Evolutionary conservation across 768 basidiomycete species (phyloP).

Genomic region (Termitomyces sp.): DNA sequence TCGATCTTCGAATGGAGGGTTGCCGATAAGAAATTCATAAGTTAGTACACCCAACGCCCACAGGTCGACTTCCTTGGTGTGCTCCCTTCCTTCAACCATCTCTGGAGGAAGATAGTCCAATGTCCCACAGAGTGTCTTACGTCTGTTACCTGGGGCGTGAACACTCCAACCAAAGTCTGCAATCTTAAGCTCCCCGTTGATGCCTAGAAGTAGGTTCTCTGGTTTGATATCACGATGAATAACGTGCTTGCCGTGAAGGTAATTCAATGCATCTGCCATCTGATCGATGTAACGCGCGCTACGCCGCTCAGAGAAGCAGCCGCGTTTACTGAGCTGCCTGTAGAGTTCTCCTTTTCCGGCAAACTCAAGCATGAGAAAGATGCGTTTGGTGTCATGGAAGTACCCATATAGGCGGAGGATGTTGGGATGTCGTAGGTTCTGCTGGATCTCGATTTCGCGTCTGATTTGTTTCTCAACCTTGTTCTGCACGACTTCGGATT

Average conservation of each 20-base stretch:
- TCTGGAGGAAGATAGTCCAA: conserved; percentile 96
- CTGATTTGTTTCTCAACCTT: conserved; percentile 96
- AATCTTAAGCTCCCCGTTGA: conserved; percentile 97
- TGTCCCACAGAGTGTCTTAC: conserved; percentile 92
- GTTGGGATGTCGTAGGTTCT: conserved; percentile 92
- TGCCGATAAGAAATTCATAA: conserved; percentile 90
- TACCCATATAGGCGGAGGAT: conserved; percentile 93
- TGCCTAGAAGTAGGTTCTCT: conserved; percentile 89
- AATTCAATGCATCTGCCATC: conserved; percentile 93
- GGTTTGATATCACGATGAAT: conserved; percentile 99
- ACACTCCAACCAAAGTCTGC: conserved; percentile 99
- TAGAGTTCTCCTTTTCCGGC: conserved; percentile 97
- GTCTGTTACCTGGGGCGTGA: conserved; percentile 86
- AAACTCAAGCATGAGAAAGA: conserved; percentile 98
- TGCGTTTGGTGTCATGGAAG: conserved; percentile 97
- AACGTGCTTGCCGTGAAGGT: conserved; percentile 93
- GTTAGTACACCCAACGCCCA: conserved; percentile 98
- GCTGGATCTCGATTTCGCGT: conserved; percentile 97
- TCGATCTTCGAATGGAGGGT: conserved; percentile 78
- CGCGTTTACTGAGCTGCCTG: conserved; percentile 85
- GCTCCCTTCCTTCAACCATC: conserved; percentile 93
- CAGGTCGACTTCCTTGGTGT: conserved; percentile 86
- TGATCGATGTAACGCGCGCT: conserved; percentile 91
- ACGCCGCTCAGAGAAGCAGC: conserved; percentile 83
- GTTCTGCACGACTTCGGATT: conserved; percentile 88